Conservation (phyloP, 495 filamentous ascomycete species). For the Lasiosphaeris hirsuta region DNA sequence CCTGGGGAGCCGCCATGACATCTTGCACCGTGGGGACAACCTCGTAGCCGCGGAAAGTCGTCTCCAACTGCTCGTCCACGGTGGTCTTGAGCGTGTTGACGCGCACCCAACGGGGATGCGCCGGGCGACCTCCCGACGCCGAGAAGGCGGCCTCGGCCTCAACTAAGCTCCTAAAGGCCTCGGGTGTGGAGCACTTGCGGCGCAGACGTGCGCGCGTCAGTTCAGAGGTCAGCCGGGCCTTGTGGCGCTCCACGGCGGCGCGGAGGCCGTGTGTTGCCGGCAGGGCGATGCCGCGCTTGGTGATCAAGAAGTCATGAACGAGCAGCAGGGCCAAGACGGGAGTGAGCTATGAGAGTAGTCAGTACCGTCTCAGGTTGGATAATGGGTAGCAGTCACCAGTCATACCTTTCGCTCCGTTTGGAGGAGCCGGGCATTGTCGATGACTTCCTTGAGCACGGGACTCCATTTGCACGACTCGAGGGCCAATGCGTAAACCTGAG, state of each 20-base stretch:
- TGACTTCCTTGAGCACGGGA: conserved; percentile 74
- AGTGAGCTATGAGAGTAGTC: conserved; percentile 56
- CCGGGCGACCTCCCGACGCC: conserved; percentile 21
- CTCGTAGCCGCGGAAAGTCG: conserved; percentile 61
- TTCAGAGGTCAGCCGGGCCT: conserved; percentile 74
- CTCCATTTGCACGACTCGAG: conserved; percentile 91
- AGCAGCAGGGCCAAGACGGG: conserved; percentile 78
- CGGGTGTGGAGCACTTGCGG: conserved; percentile 60
- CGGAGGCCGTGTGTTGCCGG: conserved; percentile 73
- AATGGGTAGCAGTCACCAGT: neutral
- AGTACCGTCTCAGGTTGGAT: neutral
- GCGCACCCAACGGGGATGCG: conserved; percentile 81
- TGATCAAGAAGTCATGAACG: conserved; percentile 78
- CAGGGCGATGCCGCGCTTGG: conserved; percentile 75
- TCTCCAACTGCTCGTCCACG: conserved; percentile 62
- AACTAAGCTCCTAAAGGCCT: conserved; percentile 58
- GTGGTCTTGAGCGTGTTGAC: conserved; percentile 76
- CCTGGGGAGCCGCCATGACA: conserved; percentile 24
- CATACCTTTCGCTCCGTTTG: conserved; percentile 76
- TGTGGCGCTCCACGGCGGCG: conserved; percentile 72
- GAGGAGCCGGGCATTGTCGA: conserved; percentile 70
- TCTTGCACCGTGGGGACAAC: conserved; percentile 46
- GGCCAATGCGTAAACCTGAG: conserved; percentile 80
- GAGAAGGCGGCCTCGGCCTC: conserved; percentile 32
- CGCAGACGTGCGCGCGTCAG: conserved; percentile 74